Percentiles rank a stretch among this genome's conserved stretches.
Evolutionary conservation across 768 basidiomycete species (phyloP).

Genomic region (Leccinum disarticulatum): DNA sequence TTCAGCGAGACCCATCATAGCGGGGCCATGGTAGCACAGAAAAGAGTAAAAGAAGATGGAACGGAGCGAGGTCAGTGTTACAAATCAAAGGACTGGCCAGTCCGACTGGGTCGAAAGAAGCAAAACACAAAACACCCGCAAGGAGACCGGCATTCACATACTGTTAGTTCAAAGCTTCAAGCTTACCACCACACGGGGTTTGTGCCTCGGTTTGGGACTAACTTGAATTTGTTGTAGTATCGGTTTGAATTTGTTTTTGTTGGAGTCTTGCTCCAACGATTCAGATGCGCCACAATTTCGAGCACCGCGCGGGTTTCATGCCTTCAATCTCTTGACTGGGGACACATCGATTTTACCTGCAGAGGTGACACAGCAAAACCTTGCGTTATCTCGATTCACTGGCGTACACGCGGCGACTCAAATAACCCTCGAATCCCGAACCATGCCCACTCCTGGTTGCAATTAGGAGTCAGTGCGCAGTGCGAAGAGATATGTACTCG

Average conservation of each 20-base stretch:
- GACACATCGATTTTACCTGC: neutral
- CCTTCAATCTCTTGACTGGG: neutral
- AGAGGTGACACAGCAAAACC: neutral
- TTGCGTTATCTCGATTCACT: neutral
- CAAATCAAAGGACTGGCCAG: neutral
- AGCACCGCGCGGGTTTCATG: neutral
- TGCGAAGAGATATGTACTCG: constrained; percentile 3
- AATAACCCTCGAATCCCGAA: neutral
- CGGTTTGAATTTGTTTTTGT: neutral
- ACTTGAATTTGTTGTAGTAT: too few relatives aligned
- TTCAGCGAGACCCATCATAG: neutral
- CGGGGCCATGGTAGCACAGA: neutral
- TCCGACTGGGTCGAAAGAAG: neutral
- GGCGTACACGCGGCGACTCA: neutral
- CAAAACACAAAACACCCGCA: neutral
- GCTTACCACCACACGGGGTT: too few relatives aligned
- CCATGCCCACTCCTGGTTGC: neutral
- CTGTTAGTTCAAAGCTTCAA: too few relatives aligned
- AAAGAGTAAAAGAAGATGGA: neutral
- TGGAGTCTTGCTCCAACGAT: neutral
- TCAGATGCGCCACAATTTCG: neutral
- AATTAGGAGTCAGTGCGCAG: neutral
- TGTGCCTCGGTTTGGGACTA: too few relatives aligned
- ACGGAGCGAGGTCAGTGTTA: neutral
- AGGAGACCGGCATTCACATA: neutral